phyloP scores from a whole-genome alignment of 2,329 filamentous ascomycete genomes.

The Alternaria panax region DNA sequence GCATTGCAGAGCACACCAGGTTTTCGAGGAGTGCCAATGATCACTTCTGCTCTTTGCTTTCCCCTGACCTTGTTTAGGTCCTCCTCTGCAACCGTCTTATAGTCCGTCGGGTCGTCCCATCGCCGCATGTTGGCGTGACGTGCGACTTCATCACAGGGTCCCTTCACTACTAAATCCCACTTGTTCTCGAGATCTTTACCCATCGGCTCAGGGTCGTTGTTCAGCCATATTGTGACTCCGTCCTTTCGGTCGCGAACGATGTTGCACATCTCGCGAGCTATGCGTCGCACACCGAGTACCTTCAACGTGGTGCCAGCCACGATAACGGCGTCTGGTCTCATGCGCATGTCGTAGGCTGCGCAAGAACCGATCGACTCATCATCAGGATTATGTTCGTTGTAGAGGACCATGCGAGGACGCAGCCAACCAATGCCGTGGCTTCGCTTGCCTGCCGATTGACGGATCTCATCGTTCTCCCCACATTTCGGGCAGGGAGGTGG shows the following conservation, averaged over 20 bases:
- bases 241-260: constrained; percentile 81
- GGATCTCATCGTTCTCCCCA: constrained; percentile 75
- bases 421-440: constrained; percentile 92
- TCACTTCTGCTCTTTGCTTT: constrained; percentile 43
- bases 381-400: constrained; percentile 97
- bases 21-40: constrained; percentile 46
- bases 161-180: constrained; percentile 90
- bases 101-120: constrained; percentile 61
- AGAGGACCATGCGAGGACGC: constrained; percentile 91
- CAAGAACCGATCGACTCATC: constrained; percentile 95
- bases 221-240: constrained; percentile 93
- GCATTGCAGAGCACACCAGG: constrained; percentile 35
- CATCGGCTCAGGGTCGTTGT: constrained; percentile 82
- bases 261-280: constrained; percentile 89
- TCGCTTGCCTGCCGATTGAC: constrained; percentile 82
- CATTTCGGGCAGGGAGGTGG: constrained; percentile 82
- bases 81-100: constrained; percentile 47
- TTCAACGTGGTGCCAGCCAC: constrained; percentile 96
- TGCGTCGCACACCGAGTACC: constrained; percentile 87
- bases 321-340: constrained; percentile 89
- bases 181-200: constrained; percentile 87
- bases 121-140: constrained; percentile 68
- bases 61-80: constrained; percentile 42
- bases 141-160: constrained; percentile 88
- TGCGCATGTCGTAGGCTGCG: constrained; percentile 82